phyloP scores from a whole-genome alignment of 176 grass and related monocot species.

The Triticum turgidum region DNA sequence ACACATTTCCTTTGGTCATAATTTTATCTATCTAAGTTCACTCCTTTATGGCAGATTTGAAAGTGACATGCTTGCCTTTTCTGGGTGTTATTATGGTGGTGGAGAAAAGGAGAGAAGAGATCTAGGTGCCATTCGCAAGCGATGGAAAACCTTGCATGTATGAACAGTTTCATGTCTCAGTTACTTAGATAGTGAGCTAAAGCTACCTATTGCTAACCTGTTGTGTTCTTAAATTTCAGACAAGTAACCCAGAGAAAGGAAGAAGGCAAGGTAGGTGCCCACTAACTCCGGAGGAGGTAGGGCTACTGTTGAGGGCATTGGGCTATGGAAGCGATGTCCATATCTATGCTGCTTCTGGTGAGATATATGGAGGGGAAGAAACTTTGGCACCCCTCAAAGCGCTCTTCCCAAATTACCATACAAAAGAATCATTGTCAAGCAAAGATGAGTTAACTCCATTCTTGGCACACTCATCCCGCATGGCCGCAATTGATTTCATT shows the following conservation, averaged over 20 bases:
- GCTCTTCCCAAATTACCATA: slow-evolving; percentile 88
- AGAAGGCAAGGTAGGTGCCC: slow-evolving; percentile 77
- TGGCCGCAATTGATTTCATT: slow-evolving; percentile 95
- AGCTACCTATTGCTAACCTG: slow-evolving; percentile 22
- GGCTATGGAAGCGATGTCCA: slow-evolving; percentile 62
- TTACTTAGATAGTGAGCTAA: slow-evolving; percentile 14
- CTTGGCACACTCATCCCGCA: slow-evolving; percentile 61
- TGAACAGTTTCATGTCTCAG: not conserved
- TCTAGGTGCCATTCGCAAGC: slow-evolving; percentile 64
- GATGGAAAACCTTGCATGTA: slow-evolving; percentile 94
- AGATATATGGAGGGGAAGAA: slow-evolving; percentile 84
- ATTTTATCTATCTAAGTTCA: not conserved
- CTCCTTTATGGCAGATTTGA: slow-evolving; percentile 70
- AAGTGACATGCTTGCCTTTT: slow-evolving; percentile 95
- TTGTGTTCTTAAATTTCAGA: slow-evolving; percentile 22
- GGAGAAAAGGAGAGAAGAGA: slow-evolving; percentile 92
- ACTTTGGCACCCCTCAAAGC: slow-evolving; percentile 68
- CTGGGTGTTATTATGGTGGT: slow-evolving; percentile 96
- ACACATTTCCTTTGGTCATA: slow-evolving; percentile 20
- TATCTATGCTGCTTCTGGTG: slow-evolving; percentile 92
- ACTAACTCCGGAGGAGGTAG: slow-evolving; percentile 87
- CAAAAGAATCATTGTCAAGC: slow-evolving; percentile 75
- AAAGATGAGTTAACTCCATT: slow-evolving; percentile 68
- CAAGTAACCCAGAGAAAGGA: slow-evolving; percentile 48
- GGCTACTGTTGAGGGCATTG: slow-evolving; percentile 72